Evolutionary conservation across 176 grass and related monocot species (phyloP), one percentile per base, ranked within the genome.

Genomic region (Carex cristatella): DNA sequence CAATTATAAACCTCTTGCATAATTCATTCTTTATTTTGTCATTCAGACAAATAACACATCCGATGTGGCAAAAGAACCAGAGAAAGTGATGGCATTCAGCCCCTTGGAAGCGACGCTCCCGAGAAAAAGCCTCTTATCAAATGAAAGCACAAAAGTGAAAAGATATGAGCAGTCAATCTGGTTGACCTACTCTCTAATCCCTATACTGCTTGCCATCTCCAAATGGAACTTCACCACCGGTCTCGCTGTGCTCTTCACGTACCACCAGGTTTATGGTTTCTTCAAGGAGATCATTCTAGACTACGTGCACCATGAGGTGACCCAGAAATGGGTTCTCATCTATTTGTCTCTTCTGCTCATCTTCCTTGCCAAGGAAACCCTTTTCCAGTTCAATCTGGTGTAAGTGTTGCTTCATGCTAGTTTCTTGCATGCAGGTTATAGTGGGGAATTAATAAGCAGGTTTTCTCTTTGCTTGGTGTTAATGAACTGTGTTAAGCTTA

Each of bases 261-360:
- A 91, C 86, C 90, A 90, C 82, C 95, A 94, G 83, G 46, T 94
- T 19, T 94, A 97, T 78, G 94, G 91, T 82, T 97, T 97, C 79
- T 88, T 91, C 86, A 97, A 94, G 87, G 92, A 97, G 89, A 97
- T 97, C 31, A 58, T 97, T 55, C 88, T 97, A 40, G 94, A 97
- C 61, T 97, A 99, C 37, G 86, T 93, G 82, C 92, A 94, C 62
- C 90, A 94, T 28, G 90, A 94, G 10, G 87, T 97, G 18, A 94
- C 94, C 62, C 89, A 85, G 86, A 91, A 83, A 90, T 97, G 94
- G 92, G 87, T 86, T 33, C 85, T 98, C 57, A 90, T 98, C 19
- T 98, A 98, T 88, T 92, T 93, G 61, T 92, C 92, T 88, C 61
- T 98, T 46, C 86, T 93, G 40, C 85, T 97, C 46, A 53, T 94